Conservation (phyloP, 1,284 basidiomycete genomes). For the Trichosporon coremiiforme region DNA sequence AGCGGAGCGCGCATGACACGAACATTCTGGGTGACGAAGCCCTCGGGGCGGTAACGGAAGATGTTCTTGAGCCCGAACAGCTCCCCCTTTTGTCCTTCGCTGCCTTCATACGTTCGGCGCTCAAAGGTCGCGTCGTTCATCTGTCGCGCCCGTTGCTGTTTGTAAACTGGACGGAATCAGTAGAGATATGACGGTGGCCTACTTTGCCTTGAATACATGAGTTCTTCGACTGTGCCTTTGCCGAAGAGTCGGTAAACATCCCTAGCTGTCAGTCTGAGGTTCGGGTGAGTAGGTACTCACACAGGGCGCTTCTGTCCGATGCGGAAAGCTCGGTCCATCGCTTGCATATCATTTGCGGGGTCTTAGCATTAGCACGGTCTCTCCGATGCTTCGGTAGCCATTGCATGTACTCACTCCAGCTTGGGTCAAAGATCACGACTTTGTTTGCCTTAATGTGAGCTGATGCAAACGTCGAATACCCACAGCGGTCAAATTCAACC, state of each 20-base stretch:
- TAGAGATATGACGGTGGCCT: slow-evolving; percentile 12
- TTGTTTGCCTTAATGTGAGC: slow-evolving; percentile 52
- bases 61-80: slow-evolving; percentile 55
- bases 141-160: slow-evolving; percentile 48
- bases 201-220: slow-evolving; percentile 58
- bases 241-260: slow-evolving; percentile 61
- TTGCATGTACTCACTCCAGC: slow-evolving; percentile 49
- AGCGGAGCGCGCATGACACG: not conserved
- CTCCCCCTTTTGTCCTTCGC: slow-evolving; percentile 45
- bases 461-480: slow-evolving; percentile 20
- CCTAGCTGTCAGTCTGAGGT: slow-evolving; percentile 30
- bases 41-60: slow-evolving; percentile 50
- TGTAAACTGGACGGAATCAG: slow-evolving; percentile 43
- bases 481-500: slow-evolving; percentile 53
- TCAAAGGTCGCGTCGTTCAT: slow-evolving; percentile 55
- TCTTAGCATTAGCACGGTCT: slow-evolving; percentile 33
- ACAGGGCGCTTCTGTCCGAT: slow-evolving; percentile 62
- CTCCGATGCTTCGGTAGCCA: no score
- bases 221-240: slow-evolving; percentile 59
- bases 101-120: slow-evolving; percentile 48
- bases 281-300: slow-evolving; percentile 30
- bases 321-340: slow-evolving; percentile 60
- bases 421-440: slow-evolving; percentile 58
- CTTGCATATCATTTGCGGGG: slow-evolving; percentile 56
- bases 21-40: slow-evolving; percentile 46